Evolutionary conservation across 1,284 basidiomycete genomes (phyloP), one percentile per base, ranked within the genome.

Genomic region (Moesziomyces globuligerus): DNA sequence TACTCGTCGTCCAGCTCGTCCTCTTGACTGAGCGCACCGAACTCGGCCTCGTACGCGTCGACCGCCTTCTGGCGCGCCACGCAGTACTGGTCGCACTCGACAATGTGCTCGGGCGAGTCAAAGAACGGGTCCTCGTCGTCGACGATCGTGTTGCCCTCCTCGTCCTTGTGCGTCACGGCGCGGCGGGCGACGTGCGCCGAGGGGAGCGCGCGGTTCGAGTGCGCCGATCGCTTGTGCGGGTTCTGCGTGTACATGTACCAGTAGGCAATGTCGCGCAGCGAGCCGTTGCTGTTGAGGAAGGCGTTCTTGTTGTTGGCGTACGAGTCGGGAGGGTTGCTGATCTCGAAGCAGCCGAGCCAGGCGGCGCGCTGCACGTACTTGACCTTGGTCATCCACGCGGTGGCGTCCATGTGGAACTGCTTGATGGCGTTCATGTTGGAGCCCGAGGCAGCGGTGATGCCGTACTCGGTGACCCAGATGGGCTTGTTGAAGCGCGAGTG

Each of bases 401-500:
- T 74, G 46, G 74, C 73, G 25, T 79, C 55, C 44, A 52, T 49
- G 52, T 74, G 66, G 71, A 80, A 81, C 38, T 68, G 43, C 45
- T 54, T 69, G 39, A 80, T 73, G 24, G 75, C 54, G 10, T 38
- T 29, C 50, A 72, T 62, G 39, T 64, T 68, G 32, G 72, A 50
- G 47, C 71, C 64, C 7, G 76, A 78, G 8, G 53, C 59, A 32
- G 56, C 32, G 24, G 78, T 81, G 48, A 81, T 44, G 50, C 80
- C 80, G 67, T 73, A 80, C 72, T 81, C 80, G 45, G 79, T 80
- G 45, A 81, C 49, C 80, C 80, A 81, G 57, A 81, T 67, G 52
- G 72, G 74, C 52, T 67, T 53, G 45, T 68, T 58, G 64, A 72
- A 78, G 17, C 48, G 53, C 15, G 60, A 65, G 73, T 76, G 67